A percentile compares a stretch with the other conserved stretches of the same genome.
phyloP scores from a whole-genome alignment of 139 green algal species.

The Haematococcus lacustris region DNA sequence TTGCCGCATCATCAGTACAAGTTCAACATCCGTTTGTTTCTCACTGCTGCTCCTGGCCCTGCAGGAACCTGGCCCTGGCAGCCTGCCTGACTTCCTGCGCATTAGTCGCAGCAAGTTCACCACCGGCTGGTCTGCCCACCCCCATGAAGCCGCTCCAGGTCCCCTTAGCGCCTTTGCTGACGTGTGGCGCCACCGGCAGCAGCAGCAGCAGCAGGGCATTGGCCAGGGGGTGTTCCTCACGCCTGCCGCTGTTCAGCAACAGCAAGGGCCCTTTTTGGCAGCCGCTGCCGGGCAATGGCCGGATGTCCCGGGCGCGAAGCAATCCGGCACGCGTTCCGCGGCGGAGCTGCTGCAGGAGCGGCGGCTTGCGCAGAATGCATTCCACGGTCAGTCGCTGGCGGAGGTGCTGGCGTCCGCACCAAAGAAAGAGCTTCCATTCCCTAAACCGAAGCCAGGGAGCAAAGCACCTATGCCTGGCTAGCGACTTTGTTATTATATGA shows the following conservation, averaged over 20 bases:
- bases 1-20: too few relatives aligned
- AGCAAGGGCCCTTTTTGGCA: not conserved
- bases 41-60: too few relatives aligned
- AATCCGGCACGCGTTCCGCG: too few relatives aligned
- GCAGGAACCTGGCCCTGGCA: too few relatives aligned
- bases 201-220: not conserved
- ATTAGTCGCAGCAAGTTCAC: not conserved
- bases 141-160: not conserved
- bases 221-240: not conserved
- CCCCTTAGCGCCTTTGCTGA: conserved; percentile 1
- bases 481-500: too few relatives aligned
- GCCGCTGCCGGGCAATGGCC: too few relatives aligned
- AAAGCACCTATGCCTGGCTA: too few relatives aligned
- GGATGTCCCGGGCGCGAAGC: too few relatives aligned
- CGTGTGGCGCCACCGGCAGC: conserved; percentile 7
- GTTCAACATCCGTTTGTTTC: too few relatives aligned
- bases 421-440: conserved; percentile 15
- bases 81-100: conserved; percentile 6
- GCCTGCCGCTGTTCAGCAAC: not conserved
- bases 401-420: conserved; percentile 14
- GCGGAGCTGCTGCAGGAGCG: not conserved
- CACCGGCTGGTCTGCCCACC: conserved; percentile 2
- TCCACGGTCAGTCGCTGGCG: conserved; percentile 17
- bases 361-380: conserved; percentile 4
- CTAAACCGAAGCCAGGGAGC: too few relatives aligned